Evolutionary conservation across 768 basidiomycete genomes (phyloP).

Genomic region (Serendipita sp.): DNA sequence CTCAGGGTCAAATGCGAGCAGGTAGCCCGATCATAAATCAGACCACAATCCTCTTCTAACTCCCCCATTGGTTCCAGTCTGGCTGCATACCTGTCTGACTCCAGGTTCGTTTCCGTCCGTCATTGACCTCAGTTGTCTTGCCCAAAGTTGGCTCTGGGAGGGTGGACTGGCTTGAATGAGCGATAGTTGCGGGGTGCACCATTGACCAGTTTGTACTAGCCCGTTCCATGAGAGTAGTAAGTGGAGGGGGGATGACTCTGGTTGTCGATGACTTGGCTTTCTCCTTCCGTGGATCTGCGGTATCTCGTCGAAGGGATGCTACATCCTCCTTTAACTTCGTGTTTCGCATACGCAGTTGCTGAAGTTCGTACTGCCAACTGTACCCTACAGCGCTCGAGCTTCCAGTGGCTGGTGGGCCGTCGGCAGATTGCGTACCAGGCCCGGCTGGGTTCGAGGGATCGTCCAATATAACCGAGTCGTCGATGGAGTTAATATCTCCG

Average conservation of each 20-base stretch:
- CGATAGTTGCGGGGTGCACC: too few species aligned
- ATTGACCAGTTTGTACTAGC: too few species aligned
- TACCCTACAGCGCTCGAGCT: constrained; percentile 10
- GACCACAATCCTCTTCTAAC: too few species aligned
- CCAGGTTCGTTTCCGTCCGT: not conserved
- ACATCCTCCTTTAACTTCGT: constrained; percentile 22
- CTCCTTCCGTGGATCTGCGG: too few species aligned
- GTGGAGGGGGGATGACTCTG: too few species aligned
- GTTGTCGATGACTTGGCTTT: too few species aligned
- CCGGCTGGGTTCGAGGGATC: not conserved
- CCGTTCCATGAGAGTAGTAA: too few species aligned
- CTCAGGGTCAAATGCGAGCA: too few species aligned
- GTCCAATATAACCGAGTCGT: not conserved
- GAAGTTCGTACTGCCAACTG: constrained; percentile 31
- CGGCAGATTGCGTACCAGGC: not conserved
- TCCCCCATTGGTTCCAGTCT: not conserved
- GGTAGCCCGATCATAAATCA: too few species aligned
- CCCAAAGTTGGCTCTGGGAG: not conserved
- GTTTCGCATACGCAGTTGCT: constrained; percentile 24
- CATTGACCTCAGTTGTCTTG: not conserved
- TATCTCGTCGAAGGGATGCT: not conserved
- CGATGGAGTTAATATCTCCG: not conserved
- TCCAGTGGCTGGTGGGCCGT: not conserved
- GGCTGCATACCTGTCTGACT: not conserved
- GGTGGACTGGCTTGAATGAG: too few species aligned